A percentile compares a stretch with the other conserved stretches of the same genome.
phyloP scores from a whole-genome alignment of 2,329 filamentous ascomycete genomes.

The Dactylella cylindrospora region DNA sequence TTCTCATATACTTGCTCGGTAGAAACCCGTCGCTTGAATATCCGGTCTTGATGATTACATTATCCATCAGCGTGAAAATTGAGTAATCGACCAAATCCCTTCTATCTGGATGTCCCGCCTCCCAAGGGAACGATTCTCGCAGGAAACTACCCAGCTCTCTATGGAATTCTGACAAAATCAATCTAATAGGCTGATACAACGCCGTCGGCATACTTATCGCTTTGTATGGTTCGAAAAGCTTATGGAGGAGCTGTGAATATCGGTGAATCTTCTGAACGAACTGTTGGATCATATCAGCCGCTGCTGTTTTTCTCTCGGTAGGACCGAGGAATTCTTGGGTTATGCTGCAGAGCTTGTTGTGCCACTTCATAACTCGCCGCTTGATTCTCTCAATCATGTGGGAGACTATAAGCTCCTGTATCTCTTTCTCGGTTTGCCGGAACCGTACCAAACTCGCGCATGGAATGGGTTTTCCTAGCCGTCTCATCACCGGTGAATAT shows the following conservation, averaged over 20 bases:
- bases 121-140: conserved; percentile 25
- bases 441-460: conserved; percentile 8
- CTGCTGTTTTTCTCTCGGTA: conserved; percentile 12
- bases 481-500: conserved; percentile 11
- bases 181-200: conserved; percentile 14
- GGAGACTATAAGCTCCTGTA: conserved; percentile 17
- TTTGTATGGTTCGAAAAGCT: conserved; percentile 18
- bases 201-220: conserved; percentile 9
- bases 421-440: conserved; percentile 20
- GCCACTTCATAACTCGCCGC: conserved; percentile 26
- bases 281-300: conserved; percentile 14
- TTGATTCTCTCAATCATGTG: conserved; percentile 23
- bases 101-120: conserved; percentile 15
- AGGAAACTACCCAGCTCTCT: conserved; percentile 16
- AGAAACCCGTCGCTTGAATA: conserved; percentile 28
- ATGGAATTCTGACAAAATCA: conserved; percentile 24
- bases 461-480: conserved; percentile 5
- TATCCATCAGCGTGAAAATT: conserved; percentile 26
- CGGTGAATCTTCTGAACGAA: conserved; percentile 16
- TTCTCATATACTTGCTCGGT: conserved; percentile 24
- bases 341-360: conserved; percentile 14
- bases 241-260: conserved; percentile 7
- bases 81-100: conserved; percentile 18
- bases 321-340: conserved; percentile 8
- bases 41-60: conserved; percentile 11